These are phyloP conservation scores for Taiozyma sp. DNA, from an alignment of 1,139 yeast genomes.

Conservation along the genomic window DNA sequence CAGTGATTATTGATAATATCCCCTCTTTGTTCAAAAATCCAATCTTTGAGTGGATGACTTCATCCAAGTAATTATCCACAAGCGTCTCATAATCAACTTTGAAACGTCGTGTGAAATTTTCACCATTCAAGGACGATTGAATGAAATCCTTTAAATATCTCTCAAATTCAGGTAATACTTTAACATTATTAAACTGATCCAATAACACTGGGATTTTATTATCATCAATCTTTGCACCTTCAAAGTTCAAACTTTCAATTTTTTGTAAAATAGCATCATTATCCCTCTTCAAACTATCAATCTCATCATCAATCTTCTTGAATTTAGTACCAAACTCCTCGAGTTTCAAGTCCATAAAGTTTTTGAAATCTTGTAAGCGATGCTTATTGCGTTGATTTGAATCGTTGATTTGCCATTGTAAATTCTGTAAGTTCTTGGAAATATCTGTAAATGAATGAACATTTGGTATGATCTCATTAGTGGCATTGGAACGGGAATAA, in stretches of 20 bases:
- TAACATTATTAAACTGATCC: slow-evolving; percentile 15
- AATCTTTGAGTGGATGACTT: slow-evolving; percentile 12
- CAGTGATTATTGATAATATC: slow-evolving; percentile 14
- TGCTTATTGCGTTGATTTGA: slow-evolving; percentile 15
- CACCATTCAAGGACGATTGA: slow-evolving; percentile 2
- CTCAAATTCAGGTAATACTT: slow-evolving; percentile 21
- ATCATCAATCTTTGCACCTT: slow-evolving; percentile 3
- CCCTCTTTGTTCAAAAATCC: slow-evolving; percentile 21
- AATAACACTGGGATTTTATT: slow-evolving; percentile 17
- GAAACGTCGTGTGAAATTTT: slow-evolving; percentile 4
- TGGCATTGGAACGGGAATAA: not conserved
- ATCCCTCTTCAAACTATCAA: slow-evolving; percentile 4
- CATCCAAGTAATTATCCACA: slow-evolving; percentile 13
- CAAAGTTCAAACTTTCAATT: slow-evolving; percentile 8
- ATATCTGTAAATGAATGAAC: slow-evolving; percentile 13
- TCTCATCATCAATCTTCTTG: slow-evolving; percentile 6
- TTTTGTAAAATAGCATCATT: slow-evolving; percentile 4
- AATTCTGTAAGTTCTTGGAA: slow-evolving; percentile 14
- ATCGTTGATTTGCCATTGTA: slow-evolving; percentile 23
- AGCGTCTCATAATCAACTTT: slow-evolving; percentile 13
- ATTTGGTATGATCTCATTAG: slow-evolving; percentile 1
- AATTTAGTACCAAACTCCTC: slow-evolving; percentile 12
- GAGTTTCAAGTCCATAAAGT: slow-evolving; percentile 18
- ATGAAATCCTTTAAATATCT: slow-evolving; percentile 11
- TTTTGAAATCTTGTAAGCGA: slow-evolving; percentile 15